Conservation (phyloP, 257 asterid species). For the Penstemon newberryi region DNA sequence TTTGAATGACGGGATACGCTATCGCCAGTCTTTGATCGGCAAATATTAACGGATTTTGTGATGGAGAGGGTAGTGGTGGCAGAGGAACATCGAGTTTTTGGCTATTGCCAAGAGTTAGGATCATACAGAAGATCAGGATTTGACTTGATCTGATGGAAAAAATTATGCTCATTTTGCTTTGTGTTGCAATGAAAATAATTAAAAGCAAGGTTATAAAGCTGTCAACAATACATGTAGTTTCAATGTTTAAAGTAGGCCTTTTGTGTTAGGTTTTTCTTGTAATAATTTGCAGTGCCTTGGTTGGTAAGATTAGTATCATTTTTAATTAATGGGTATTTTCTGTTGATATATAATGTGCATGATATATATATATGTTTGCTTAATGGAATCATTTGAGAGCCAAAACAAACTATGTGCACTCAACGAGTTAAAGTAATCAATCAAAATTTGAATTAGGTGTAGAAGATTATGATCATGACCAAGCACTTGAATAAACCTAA, state of each 20-base stretch:
- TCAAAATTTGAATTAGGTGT: slow-evolving; percentile 2
- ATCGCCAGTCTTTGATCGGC: slow-evolving; percentile 59
- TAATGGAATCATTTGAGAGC: slow-evolving; percentile 21
- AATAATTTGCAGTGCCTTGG: slow-evolving; percentile 24
- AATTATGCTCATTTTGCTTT: slow-evolving; percentile 24
- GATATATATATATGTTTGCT: neutral
- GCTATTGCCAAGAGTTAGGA: slow-evolving; percentile 24
- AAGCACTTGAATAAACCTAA: neutral
- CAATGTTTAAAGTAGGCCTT: neutral
- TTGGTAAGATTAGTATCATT: slow-evolving; percentile 23
- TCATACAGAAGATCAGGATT: slow-evolving; percentile 4
- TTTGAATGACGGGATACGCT: slow-evolving; percentile 66
- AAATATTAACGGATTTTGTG: slow-evolving; percentile 36
- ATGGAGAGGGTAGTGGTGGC: slow-evolving; percentile 27
- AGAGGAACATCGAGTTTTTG: slow-evolving; percentile 10
- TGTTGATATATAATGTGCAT: neutral
- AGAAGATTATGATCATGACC: slow-evolving; percentile 20
- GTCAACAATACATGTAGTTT: neutral
- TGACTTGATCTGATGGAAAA: neutral
- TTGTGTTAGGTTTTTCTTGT: slow-evolving; percentile 23
- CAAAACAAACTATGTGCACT: slow-evolving; percentile 26
- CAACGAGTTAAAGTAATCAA: slow-evolving; percentile 1
- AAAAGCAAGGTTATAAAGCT: neutral
- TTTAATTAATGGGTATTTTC: neutral
- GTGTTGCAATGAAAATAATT: neutral